phyloP scores from a whole-genome alignment of 1,284 basidiomycete species.

The Ustilago shanxiensis region DNA sequence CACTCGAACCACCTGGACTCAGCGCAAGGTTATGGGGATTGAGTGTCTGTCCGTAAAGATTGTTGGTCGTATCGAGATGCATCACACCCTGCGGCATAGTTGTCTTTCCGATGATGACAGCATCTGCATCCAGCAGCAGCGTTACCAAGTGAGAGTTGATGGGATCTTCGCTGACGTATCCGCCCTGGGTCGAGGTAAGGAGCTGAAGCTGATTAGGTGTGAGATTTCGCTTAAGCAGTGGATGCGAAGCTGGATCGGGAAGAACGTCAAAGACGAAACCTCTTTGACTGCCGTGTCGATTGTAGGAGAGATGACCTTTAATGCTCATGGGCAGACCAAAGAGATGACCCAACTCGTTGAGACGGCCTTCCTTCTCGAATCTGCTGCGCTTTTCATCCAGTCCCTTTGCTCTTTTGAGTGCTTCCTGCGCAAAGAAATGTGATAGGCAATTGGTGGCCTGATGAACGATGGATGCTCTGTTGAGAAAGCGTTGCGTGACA shows the following conservation, averaged over 20 bases:
- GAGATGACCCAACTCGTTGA: constrained; percentile 33
- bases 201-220: constrained; percentile 19
- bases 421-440: constrained; percentile 35
- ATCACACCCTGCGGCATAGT: constrained; percentile 60
- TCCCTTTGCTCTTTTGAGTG: constrained; percentile 20
- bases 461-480: constrained; percentile 43
- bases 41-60: constrained; percentile 56
- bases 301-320: constrained; percentile 49
- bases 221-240: constrained; percentile 26
- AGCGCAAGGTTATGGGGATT: constrained; percentile 54
- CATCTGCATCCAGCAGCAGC: constrained; percentile 39
- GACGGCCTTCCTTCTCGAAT: constrained; percentile 12
- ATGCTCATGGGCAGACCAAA: constrained; percentile 57
- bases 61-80: constrained; percentile 56
- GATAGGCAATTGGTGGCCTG: constrained; percentile 54
- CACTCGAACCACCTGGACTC: constrained; percentile 53
- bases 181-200: constrained; percentile 28
- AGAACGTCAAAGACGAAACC: constrained; percentile 59
- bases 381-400: constrained; percentile 31
- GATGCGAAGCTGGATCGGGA: constrained; percentile 23
- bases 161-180: constrained; percentile 25
- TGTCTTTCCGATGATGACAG: constrained; percentile 55
- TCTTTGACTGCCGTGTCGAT: constrained; percentile 45
- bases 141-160: constrained; percentile 30
- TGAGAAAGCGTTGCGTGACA: constrained; percentile 30